phyloP scores from a whole-genome alignment of 140 eudicot genomes.

The Senecio squalidus region DNA sequence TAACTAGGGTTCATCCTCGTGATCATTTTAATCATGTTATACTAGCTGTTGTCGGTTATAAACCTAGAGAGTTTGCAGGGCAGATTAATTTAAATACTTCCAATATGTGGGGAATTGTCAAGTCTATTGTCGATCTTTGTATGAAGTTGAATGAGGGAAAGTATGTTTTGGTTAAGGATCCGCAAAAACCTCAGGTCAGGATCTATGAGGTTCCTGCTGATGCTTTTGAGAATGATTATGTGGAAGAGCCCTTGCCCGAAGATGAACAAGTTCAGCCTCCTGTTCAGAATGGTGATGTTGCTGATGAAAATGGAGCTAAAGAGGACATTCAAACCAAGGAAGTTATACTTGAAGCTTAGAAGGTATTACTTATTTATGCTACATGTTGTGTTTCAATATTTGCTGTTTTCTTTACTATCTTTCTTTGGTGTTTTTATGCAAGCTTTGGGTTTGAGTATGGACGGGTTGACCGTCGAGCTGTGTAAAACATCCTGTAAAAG shows the following conservation, averaged over 20 bases:
- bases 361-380: constrained; percentile 2
- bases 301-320: constrained; percentile 2
- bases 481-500: neutral
- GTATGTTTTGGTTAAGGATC: constrained; percentile 39
- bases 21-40: constrained; percentile 79
- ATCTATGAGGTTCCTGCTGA: constrained; percentile 15
- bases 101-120: constrained; percentile 84
- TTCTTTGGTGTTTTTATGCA: neutral
- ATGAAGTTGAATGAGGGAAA: constrained; percentile 74
- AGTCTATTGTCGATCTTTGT: constrained; percentile 72
- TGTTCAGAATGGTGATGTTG: constrained; percentile 12
- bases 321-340: constrained; percentile 3
- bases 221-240: constrained; percentile 19
- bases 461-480: neutral
- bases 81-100: constrained; percentile 64
- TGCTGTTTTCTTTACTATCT: neutral
- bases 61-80: constrained; percentile 62
- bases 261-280: constrained; percentile 22
- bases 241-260: constrained; percentile 11
- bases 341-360: constrained; percentile 11
- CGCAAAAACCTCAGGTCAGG: constrained; percentile 14
- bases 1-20: constrained; percentile 76
- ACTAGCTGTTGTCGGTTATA: constrained; percentile 67
- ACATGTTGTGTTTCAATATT: neutral
- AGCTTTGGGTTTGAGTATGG: neutral